These are phyloP conservation scores for Zalaria sp. DNA, from an alignment of 2,329 filamentous ascomycete species.

Conservation along the genomic window DNA sequence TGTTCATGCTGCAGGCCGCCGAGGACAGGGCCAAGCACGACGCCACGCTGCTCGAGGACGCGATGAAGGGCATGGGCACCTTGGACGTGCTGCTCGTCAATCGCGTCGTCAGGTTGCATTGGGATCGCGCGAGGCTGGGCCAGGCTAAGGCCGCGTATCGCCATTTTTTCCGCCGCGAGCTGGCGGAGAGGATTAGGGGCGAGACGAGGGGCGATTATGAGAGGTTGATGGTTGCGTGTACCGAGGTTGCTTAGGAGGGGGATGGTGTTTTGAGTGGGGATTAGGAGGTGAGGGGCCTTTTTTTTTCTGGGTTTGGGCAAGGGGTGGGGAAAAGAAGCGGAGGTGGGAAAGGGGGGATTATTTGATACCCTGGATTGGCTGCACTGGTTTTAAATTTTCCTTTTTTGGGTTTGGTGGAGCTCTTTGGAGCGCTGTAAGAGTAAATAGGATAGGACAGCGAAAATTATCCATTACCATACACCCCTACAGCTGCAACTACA, in stretches of 20 bases:
- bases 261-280: too few relatives aligned
- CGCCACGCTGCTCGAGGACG: slow-evolving; percentile 65
- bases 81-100: slow-evolving; percentile 69
- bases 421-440: too few relatives aligned
- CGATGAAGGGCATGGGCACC: slow-evolving; percentile 78
- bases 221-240: slow-evolving; percentile 52
- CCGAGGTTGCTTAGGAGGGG: too few relatives aligned
- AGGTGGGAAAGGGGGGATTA: neutral
- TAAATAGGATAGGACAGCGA: too few relatives aligned
- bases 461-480: too few relatives aligned
- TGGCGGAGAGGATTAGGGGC: slow-evolving; percentile 56
- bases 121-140: slow-evolving; percentile 61
- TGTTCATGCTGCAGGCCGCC: slow-evolving; percentile 65
- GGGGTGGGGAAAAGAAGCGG: neutral
- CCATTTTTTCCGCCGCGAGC: slow-evolving; percentile 51
- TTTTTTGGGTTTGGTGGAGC: too few relatives aligned
- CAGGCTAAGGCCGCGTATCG: slow-evolving; percentile 69
- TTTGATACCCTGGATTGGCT: neutral
- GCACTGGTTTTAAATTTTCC: too few relatives aligned
- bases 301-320: neutral
- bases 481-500: too few relatives aligned
- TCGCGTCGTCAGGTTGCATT: slow-evolving; percentile 69
- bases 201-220: slow-evolving; percentile 83
- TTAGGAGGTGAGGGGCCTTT: too few relatives aligned
- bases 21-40: slow-evolving; percentile 74